Evolutionary conservation across 2,329 filamentous ascomycete species (phyloP).

Genomic region (Neoascochyta sp.): DNA sequence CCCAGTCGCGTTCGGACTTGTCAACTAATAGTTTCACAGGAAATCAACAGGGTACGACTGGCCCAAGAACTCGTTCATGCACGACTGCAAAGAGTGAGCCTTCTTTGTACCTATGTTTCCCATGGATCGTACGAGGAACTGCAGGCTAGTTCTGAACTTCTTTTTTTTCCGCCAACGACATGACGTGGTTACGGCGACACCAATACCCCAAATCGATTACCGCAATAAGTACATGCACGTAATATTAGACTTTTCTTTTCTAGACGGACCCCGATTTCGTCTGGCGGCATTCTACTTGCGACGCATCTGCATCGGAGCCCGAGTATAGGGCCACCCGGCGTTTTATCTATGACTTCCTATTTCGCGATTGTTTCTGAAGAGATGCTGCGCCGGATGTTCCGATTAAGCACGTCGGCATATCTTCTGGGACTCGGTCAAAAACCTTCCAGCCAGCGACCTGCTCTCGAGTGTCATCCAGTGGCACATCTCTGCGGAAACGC

Average conservation of each 20-base stretch:
- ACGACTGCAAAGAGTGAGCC: slow-evolving; percentile 47
- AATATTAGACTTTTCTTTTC: slow-evolving; percentile 28
- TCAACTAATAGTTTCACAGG: slow-evolving; percentile 30
- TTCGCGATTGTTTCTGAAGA: slow-evolving; percentile 7
- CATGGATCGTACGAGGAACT: slow-evolving; percentile 10
- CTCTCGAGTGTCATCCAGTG: neutral
- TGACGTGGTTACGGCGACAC: slow-evolving; percentile 29
- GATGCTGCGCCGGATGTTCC: neutral
- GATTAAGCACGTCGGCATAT: neutral
- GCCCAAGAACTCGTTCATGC: slow-evolving; percentile 60
- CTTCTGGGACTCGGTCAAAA: neutral
- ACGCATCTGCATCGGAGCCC: slow-evolving; percentile 23
- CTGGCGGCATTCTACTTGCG: slow-evolving; percentile 15
- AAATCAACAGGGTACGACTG: slow-evolving; percentile 52
- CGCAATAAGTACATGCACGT: slow-evolving; percentile 21
- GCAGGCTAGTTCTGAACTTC: slow-evolving; percentile 15
- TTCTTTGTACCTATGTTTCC: slow-evolving; percentile 1
- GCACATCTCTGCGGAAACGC: slow-evolving; percentile 2
- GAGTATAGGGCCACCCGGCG: slow-evolving; percentile 14
- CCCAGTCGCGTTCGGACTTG: neutral
- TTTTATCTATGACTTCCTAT: slow-evolving; percentile 14
- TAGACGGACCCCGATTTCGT: slow-evolving; percentile 5
- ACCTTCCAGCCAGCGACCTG: neutral
- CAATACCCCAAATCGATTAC: slow-evolving; percentile 24
- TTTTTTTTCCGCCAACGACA: slow-evolving; percentile 17